Evolutionary conservation across 2,329 filamentous ascomycete genomes (phyloP), one percentile per base, ranked within the genome.

Genomic region (Chaetomiaceae sp.): DNA sequence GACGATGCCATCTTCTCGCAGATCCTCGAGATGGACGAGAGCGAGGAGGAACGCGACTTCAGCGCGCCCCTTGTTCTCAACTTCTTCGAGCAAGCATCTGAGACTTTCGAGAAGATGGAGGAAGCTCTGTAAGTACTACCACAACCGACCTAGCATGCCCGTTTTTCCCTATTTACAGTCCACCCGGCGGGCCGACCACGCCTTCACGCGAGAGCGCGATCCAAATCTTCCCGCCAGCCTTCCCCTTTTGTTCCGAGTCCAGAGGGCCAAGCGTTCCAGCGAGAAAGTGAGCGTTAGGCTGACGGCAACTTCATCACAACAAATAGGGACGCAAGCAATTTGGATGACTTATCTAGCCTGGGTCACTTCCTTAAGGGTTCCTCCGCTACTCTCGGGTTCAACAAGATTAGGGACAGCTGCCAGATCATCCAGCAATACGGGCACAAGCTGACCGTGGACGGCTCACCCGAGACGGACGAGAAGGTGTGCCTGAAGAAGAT

Each of bases 1-100:
- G 92, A 97, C 69, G 73, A 77, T 56, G 69, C 72, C 51, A 95
- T 90, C 52, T 99, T 99, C 65, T 84, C 86, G 64, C 94, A 97
- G 76, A 97, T 99, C 68, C 82, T 97, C 58, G 94, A 97, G 72
- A 96, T 99, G 92, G 94, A 99, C 69, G 94, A 97, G 59, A 87
- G 89, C 59, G 86, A 89, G 61, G 82, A 85, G 10, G 87, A 92
- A 59, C 80, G 85, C 63, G 90, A 96, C 44, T 97, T 97, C 77
- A 95, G 88, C 73, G 82, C 78, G 64, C 86, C 87, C 56, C 91
- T 99, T 61, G 91, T 97, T 44, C 86, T 84, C 67, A 89, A 90
- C 57, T 99, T 96, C 75, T 95, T 97, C 62, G 85, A 90, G 16
- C 94, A 99, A 73, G 92, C 90, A 33, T 81, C 90, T 61, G 79